Percentiles rank a stretch among this genome's conserved stretches.
These are phyloP conservation scores for Theileria annulata DNA, from an alignment of 169 alveolate genomes.

Conservation along the genomic window DNA sequence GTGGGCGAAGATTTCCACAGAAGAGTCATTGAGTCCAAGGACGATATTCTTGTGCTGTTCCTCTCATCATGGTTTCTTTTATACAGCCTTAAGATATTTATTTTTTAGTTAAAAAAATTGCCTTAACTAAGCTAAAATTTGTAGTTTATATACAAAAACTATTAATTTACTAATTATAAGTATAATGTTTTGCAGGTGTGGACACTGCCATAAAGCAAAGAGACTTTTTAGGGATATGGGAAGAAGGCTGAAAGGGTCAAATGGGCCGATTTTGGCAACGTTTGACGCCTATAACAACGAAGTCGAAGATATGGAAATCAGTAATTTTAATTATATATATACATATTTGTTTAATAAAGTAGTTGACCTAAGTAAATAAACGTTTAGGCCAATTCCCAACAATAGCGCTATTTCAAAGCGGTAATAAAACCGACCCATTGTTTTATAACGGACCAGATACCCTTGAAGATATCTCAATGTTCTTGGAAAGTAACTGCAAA, in stretches of 20 bases:
- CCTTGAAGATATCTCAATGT: conserved; percentile 36
- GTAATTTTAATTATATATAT: too few species aligned
- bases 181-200: conserved; percentile 38
- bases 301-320: conserved; percentile 51
- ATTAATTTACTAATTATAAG: not conserved
- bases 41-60: conserved; percentile 47
- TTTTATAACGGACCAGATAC: conserved; percentile 16
- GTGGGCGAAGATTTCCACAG: conserved; percentile 66
- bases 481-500: conserved; percentile 45
- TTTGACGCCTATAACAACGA: conserved; percentile 67
- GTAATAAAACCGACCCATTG: conserved; percentile 51
- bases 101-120: not conserved
- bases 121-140: too few species aligned
- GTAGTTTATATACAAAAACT: too few species aligned
- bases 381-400: conserved; percentile 34
- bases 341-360: not conserved
- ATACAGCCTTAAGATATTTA: too few species aligned
- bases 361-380: not conserved
- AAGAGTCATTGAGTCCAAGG: conserved; percentile 55
- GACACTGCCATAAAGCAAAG: conserved; percentile 65
- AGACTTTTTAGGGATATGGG: conserved; percentile 61
- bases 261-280: conserved; percentile 38
- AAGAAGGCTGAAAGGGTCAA: conserved; percentile 27
- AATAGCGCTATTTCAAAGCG: conserved; percentile 42
- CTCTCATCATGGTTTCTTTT: conserved; percentile 49